phyloP scores from a whole-genome alignment of 345 rosid genomes.

The Brassica incana region DNA sequence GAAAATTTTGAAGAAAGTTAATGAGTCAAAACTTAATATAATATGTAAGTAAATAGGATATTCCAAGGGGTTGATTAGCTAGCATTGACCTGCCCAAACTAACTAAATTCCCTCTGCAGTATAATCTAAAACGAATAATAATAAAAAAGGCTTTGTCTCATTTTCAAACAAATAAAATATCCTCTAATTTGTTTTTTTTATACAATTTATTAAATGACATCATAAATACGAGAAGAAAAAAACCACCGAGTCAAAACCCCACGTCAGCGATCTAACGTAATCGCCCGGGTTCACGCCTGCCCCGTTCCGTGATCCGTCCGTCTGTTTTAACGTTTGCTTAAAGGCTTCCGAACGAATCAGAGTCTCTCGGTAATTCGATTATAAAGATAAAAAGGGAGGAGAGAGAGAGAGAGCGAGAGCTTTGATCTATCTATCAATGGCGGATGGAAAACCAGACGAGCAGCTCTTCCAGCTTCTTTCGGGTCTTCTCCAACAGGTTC shows the following conservation, averaged over 20 bases:
- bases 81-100: conserved; percentile 1
- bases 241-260: background rate
- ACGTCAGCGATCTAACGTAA: background rate
- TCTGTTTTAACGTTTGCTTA: background rate
- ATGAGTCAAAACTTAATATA: background rate
- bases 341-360: background rate
- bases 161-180: background rate
- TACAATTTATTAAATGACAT: background rate
- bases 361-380: background rate
- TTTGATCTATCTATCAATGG: conserved; percentile 24
- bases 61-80: background rate
- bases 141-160: background rate
- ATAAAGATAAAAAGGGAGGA: background rate
- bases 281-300: background rate
- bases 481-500: conserved; percentile 67
- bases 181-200: background rate
- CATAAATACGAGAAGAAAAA: background rate
- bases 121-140: background rate
- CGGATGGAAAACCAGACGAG: conserved; percentile 52
- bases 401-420: conserved; percentile 5
- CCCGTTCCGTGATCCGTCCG: background rate
- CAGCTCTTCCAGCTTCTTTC: conserved; percentile 77
- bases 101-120: background rate
- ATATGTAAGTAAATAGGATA: background rate
- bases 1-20: background rate